These are phyloP conservation scores for Debaryomyces psychrophilus DNA, from an alignment of 1,139 yeast species.

Conservation along the genomic window DNA sequence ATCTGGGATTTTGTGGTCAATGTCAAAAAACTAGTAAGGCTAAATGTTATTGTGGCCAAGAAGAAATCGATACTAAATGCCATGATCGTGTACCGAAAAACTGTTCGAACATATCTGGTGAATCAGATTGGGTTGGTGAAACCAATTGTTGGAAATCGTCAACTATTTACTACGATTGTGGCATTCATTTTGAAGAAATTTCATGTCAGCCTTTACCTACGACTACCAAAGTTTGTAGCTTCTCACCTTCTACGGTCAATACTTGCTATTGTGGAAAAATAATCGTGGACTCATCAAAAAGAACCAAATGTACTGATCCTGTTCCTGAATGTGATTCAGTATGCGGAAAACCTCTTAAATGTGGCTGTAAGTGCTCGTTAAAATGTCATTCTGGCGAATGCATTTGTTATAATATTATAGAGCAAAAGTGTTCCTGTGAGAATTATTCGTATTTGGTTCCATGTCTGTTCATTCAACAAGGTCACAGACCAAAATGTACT, in stretches of 20 bases:
- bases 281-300: slow-evolving; percentile 23
- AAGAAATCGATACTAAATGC: slow-evolving; percentile 49
- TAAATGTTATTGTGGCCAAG: slow-evolving; percentile 77
- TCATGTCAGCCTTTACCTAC: slow-evolving; percentile 59
- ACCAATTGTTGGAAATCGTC: slow-evolving; percentile 60
- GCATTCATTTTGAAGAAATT: slow-evolving; percentile 60
- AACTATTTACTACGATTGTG: slow-evolving; percentile 62
- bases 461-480: slow-evolving; percentile 57
- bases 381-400: slow-evolving; percentile 81
- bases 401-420: slow-evolving; percentile 55
- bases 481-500: slow-evolving; percentile 62
- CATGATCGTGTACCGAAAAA: slow-evolving; percentile 42
- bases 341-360: slow-evolving; percentile 65
- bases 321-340: slow-evolving; percentile 69
- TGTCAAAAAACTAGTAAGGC: slow-evolving; percentile 49
- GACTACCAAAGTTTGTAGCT: slow-evolving; percentile 55
- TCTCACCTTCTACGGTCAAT: slow-evolving; percentile 58
- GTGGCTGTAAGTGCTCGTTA: slow-evolving; percentile 74
- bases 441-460: slow-evolving; percentile 58
- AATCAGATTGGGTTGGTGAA: slow-evolving; percentile 60
- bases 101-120: slow-evolving; percentile 22
- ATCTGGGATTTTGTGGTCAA: slow-evolving; percentile 77
- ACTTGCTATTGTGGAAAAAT: slow-evolving; percentile 80
- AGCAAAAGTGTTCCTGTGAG: slow-evolving; percentile 57
- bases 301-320: slow-evolving; percentile 71